phyloP scores from a whole-genome alignment of 768 basidiomycete genomes.

The Russula virescens region DNA sequence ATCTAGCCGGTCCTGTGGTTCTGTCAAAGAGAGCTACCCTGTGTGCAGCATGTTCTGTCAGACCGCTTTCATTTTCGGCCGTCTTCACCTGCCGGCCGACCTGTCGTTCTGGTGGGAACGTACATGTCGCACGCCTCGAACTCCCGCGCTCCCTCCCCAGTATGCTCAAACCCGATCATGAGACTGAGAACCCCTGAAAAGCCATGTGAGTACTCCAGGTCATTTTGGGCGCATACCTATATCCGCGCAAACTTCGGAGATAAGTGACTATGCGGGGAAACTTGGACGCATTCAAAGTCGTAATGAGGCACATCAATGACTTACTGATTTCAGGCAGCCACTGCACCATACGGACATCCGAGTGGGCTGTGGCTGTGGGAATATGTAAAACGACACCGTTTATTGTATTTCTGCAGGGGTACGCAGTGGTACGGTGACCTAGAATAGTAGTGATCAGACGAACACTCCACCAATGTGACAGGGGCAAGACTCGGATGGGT shows the following conservation, averaged over 20 bases:
- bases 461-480: conserved; percentile 18
- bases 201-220: neutral
- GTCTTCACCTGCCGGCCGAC: neutral
- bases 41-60: neutral
- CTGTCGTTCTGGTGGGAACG: neutral
- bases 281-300: neutral
- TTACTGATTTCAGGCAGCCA: neutral
- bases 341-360: conserved; percentile 6
- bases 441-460: conserved; percentile 6
- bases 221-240: neutral
- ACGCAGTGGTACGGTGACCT: neutral
- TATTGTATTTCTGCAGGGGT: neutral
- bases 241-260: conserved; percentile 2
- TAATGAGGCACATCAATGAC: conserved; percentile 9
- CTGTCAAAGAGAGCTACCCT: neutral
- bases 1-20: neutral
- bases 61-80: neutral
- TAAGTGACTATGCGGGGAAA: neutral
- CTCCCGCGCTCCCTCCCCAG: neutral
- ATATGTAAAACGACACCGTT: neutral
- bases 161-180: neutral
- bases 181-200: neutral
- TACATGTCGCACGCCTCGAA: neutral
- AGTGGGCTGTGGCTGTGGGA: conserved; percentile 14
- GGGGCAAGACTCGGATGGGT: neutral